phyloP scores from a whole-genome alignment of 805 yeast genomes.

The Yarrowia divulgata region DNA sequence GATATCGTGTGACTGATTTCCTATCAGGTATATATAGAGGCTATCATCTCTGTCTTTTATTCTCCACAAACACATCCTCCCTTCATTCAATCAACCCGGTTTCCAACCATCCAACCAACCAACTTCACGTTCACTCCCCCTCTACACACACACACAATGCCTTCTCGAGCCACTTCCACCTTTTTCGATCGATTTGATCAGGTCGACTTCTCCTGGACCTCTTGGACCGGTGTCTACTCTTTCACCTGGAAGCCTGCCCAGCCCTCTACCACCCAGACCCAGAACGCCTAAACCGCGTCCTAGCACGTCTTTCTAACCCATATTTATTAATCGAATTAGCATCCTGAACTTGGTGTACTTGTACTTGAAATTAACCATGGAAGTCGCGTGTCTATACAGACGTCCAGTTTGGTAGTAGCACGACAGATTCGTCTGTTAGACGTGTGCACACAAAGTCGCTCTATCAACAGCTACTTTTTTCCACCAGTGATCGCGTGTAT shows the following conservation, averaged over 20 bases:
- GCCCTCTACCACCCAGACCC: conserved; percentile 14
- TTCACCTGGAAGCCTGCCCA: conserved; percentile 31
- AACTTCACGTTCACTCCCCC: neutral
- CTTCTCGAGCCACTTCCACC: conserved; percentile 37
- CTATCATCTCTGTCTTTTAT: neutral
- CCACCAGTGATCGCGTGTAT: neutral
- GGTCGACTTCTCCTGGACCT: conserved; percentile 36
- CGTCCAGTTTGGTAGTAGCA: too few species aligned
- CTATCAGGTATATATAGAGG: conserved; percentile 18
- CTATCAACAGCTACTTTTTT: too few species aligned
- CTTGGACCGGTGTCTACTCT: conserved; percentile 26
- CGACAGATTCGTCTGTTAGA: too few species aligned
- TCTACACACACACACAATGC: conserved; percentile 11
- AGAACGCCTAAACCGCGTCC: conserved; percentile 12
- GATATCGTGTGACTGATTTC: conserved; percentile 30
- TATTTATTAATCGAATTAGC: conserved; percentile 9
- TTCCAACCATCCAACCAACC: neutral
- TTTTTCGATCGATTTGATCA: conserved; percentile 36
- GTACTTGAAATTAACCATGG: too few species aligned
- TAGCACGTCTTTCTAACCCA: neutral
- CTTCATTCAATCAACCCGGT: neutral
- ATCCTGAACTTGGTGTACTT: neutral
- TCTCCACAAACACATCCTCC: neutral
- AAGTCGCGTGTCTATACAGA: too few species aligned
- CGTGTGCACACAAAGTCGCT: too few species aligned